phyloP scores from a whole-genome alignment of 148 eudicot species.

The Heliosperma pusillum region DNA sequence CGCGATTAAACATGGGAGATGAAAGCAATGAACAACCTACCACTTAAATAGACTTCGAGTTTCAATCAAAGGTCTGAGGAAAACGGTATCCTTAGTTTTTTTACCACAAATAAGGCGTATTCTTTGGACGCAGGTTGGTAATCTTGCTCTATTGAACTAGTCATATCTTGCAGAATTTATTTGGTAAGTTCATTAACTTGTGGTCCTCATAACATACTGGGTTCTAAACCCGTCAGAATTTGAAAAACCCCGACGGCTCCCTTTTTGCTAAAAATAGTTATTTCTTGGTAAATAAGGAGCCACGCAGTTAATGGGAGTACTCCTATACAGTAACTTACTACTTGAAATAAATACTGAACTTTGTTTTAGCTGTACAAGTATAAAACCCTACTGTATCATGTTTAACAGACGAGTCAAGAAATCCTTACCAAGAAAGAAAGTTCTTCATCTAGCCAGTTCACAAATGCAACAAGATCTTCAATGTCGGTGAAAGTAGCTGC shows the following conservation, averaged over 20 bases:
- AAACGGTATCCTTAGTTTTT: neutral
- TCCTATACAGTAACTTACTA: neutral
- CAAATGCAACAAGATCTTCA: constrained; percentile 77
- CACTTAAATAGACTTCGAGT: neutral
- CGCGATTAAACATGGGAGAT: neutral
- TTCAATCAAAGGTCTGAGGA: neutral
- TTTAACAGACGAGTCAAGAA: neutral
- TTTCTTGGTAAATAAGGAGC: neutral
- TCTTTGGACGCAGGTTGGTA: neutral
- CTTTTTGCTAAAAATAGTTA: neutral
- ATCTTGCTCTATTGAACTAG: neutral
- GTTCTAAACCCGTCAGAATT: neutral
- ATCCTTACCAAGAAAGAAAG: constrained; percentile 85
- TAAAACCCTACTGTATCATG: neutral
- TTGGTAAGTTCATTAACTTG: neutral
- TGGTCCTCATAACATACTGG: neutral
- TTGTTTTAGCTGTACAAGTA: neutral
- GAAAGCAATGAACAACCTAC: neutral
- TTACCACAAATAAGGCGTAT: too few species aligned
- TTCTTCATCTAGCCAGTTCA: constrained; percentile 99
- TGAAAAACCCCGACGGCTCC: neutral
- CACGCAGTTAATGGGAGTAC: neutral
- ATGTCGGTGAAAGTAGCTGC: constrained; percentile 67
- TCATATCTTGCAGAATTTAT: neutral
- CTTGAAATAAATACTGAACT: neutral